Base-by-base conservation (phyloP, 805 yeast genomes). In the Nakazawaea ishiwadae region DNA sequence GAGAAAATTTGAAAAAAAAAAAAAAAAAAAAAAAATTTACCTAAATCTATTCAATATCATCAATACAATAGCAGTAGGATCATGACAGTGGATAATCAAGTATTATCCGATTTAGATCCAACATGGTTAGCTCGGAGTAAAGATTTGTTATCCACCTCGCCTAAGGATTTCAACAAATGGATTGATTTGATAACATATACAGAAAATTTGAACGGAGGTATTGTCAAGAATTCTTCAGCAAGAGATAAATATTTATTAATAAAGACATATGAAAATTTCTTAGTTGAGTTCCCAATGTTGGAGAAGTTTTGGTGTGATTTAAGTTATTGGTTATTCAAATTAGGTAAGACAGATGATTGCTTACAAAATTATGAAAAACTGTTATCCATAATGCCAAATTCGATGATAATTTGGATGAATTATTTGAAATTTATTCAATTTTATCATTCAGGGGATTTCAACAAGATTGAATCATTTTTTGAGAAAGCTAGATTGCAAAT, bases 221-320 rank as follows among this genome's bases (percentile, higher is more conserved):
- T 71, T 23, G 51, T 60, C 15, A 71, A 70, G 50, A 49, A 60
- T 2, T 59, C 73, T 18, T 44, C 63, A 2, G 18, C 19, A 0
- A 47, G 49, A 6, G 58, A 64, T 33, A 47, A 67, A 6, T 53
- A 60, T 16, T 44, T 65, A 8, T 51, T 77, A 27, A 51, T 71
- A 33, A 45, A 58, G 3, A 53, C 73, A 2, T 75, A 69, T 48
- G 63, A 62, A 33, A 63, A 69, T 30, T 52, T 78, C 11, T 59
- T 79, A 12, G 54, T 55, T 1, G 63, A 66, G 35, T 79, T 58
- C 49, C 85, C 86, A 0, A 53, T 60, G 4, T 55, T 71, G 23
- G 76, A 71, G 46, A 73, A 72, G 34, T 75, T 75, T 50, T 80
- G 85, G 85, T 58, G 75, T n/a, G 63, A 69, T 29, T 77, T 61